Conservation (phyloP, 148 eudicot species). For the Rhododendron williamsianum region DNA sequence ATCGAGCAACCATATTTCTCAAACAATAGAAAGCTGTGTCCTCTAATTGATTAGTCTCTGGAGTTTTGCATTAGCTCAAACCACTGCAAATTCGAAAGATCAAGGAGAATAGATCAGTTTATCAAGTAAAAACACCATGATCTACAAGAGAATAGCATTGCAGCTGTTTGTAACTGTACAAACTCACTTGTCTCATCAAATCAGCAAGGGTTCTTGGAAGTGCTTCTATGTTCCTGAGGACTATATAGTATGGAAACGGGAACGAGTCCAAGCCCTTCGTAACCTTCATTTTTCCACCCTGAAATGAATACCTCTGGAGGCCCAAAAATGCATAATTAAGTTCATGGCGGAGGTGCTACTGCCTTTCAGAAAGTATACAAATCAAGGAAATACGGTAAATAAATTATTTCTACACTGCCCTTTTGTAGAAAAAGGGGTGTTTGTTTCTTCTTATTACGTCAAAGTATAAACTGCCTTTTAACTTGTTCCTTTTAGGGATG, state of each 20-base stretch:
- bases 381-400: background rate
- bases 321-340: background rate
- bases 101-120: background rate
- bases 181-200: conserved; percentile 83
- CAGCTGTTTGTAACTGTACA: background rate
- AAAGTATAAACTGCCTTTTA: too few relatives aligned
- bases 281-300: conserved; percentile 25
- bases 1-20: background rate
- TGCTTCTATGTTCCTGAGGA: conserved; percentile 72
- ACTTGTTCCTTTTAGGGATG: background rate
- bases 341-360: background rate
- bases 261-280: conserved; percentile 65
- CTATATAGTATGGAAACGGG: conserved; percentile 91
- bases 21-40: background rate
- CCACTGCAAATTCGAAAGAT: conserved; percentile 51
- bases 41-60: conserved; percentile 32
- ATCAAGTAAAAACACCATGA: background rate
- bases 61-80: conserved; percentile 83
- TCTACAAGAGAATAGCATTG: background rate
- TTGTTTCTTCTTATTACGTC: background rate
- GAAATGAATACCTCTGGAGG: conserved; percentile 44
- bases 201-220: conserved; percentile 94
- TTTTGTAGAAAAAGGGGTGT: background rate
- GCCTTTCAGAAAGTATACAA: background rate
- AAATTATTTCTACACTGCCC: background rate